Conservation (phyloP, 2,329 filamentous ascomycete genomes). For the Hymenoscyphus salicellus region DNA sequence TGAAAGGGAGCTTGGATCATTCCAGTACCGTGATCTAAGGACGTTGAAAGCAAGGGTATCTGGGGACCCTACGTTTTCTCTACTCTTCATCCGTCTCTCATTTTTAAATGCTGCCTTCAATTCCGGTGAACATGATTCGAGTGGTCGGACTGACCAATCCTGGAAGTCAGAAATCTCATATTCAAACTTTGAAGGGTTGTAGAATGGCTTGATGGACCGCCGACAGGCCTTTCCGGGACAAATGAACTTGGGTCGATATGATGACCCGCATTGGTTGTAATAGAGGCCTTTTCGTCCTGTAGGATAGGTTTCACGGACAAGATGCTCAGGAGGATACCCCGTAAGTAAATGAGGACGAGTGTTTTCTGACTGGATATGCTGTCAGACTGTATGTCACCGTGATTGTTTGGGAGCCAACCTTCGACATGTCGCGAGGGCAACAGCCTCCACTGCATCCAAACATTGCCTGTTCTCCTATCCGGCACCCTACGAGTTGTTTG, state of each 20-base stretch:
- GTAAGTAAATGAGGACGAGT: slow-evolving; percentile 3
- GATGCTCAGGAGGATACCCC: background rate
- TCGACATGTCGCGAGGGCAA: background rate
- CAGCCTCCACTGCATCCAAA: slow-evolving; percentile 3
- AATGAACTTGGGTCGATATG: slow-evolving; percentile 10
- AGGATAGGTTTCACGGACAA: background rate
- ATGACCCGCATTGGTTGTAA: slow-evolving; percentile 3
- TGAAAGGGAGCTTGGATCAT: background rate
- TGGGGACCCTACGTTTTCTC: background rate
- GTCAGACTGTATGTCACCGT: background rate
- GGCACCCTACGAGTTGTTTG: background rate
- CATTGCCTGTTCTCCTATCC: background rate
- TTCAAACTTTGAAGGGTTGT: slow-evolving; percentile 5
- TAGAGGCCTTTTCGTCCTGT: slow-evolving; percentile 3
- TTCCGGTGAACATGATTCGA: background rate
- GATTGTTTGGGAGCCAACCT: background rate
- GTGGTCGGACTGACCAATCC: slow-evolving; percentile 8
- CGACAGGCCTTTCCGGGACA: slow-evolving; percentile 4
- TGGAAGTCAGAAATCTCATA: slow-evolving; percentile 9
- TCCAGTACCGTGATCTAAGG: background rate
- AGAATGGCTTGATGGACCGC: slow-evolving; percentile 7
- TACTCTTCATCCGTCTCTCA: background rate
- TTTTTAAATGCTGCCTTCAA: slow-evolving; percentile 3
- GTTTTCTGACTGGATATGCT: slow-evolving; percentile 3
- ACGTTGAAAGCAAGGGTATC: background rate